Evolutionary conservation across 495 filamentous ascomycete species (phyloP).

Genomic region (Xylaria sp.): DNA sequence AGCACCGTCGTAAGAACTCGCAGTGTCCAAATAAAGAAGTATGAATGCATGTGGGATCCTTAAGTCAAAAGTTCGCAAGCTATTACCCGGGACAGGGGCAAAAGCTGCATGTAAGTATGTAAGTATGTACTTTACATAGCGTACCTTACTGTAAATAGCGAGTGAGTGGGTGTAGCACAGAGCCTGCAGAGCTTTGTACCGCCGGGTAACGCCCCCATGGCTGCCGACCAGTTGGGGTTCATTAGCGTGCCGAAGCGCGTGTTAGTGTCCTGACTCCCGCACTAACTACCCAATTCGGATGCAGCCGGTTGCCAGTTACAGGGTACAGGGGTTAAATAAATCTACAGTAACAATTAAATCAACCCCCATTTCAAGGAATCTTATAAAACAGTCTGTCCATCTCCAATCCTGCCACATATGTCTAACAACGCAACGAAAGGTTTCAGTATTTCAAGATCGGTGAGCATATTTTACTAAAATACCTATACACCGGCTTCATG

Average conservation of each 20-base stretch:
- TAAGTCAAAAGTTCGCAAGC: not conserved
- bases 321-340: not conserved
- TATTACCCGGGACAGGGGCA: not conserved
- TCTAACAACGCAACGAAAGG: not conserved
- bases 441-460: not conserved
- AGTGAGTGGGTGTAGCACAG: no score
- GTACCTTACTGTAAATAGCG: no score
- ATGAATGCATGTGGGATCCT: conserved; percentile 6
- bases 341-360: no score
- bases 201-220: not conserved
- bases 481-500: not conserved
- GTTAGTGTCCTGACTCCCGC: not conserved
- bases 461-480: not conserved
- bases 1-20: not conserved
- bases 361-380: not conserved
- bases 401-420: not conserved
- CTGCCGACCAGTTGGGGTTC: not conserved
- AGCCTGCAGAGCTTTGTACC: no score
- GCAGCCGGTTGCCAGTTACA: not conserved
- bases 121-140: no score
- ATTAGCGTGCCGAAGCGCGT: conserved; percentile 11
- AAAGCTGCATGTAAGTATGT: conserved; percentile 1
- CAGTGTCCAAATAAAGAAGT: no score
- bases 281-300: not conserved
- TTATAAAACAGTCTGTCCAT: not conserved